These are phyloP conservation scores for Backusella australiensis DNA, from an alignment of 192 early-diverging fungal species.

Conservation along the genomic window DNA sequence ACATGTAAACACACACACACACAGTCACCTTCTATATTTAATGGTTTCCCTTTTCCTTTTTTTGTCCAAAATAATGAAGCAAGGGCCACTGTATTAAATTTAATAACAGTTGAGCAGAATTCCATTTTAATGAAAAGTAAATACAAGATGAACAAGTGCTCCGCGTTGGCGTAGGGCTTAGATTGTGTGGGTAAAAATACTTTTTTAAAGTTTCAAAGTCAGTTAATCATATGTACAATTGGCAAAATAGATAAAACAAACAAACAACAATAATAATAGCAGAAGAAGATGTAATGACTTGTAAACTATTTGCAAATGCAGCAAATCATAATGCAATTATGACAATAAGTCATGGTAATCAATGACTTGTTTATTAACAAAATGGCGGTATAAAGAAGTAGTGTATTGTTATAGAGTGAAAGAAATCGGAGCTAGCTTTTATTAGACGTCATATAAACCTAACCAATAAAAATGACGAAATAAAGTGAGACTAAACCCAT, in stretches of 20 bases:
- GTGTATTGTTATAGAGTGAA: not conserved
- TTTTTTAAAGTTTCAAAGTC: not conserved
- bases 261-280: not conserved
- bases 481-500: constrained; percentile 7
- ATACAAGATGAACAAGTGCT: not conserved
- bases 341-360: not conserved
- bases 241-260: not conserved
- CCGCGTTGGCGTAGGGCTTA: not conserved
- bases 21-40: not conserved
- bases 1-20: not conserved
- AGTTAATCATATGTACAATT: constrained; percentile 1
- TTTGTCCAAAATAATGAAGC: not conserved
- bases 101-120: not conserved
- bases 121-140: not conserved
- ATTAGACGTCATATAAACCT: not conserved
- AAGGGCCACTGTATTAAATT: not conserved
- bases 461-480: not conserved
- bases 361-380: too few species aligned
- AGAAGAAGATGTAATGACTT: not conserved
- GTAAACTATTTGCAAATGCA: too few species aligned
- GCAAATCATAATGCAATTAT: not conserved
- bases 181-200: constrained; percentile 4
- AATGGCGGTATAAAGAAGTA: too few species aligned
- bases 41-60: not conserved
- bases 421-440: not conserved